phyloP scores from a whole-genome alignment of 768 basidiomycete species.

The Daedaleopsis nitida region DNA sequence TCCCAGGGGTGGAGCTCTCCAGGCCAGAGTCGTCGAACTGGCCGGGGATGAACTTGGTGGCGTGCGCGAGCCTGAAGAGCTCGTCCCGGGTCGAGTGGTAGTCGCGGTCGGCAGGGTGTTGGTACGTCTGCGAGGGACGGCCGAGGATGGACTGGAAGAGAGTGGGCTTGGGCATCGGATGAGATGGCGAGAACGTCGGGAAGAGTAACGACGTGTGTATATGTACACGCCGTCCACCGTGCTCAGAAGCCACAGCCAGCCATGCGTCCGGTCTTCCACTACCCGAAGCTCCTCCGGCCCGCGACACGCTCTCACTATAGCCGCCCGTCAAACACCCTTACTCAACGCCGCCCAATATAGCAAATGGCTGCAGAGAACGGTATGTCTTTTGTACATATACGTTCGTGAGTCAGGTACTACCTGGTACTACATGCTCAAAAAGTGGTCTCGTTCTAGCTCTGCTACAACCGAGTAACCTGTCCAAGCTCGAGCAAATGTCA shows the following conservation, averaged over 20 bases:
- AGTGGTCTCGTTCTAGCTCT: no score
- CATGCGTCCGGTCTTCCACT: neutral
- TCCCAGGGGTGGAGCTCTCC: constrained; percentile 22
- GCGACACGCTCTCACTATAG: neutral
- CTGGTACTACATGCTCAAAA: no score
- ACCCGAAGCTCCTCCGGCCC: constrained; percentile 1
- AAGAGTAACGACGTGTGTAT: neutral
- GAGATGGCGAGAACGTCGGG: neutral
- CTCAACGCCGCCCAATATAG: neutral
- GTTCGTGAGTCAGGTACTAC: no score
- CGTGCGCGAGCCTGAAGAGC: constrained; percentile 47
- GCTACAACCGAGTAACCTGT: no score
- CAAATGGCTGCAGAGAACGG: neutral
- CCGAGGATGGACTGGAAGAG: constrained; percentile 63
- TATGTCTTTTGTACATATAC: no score
- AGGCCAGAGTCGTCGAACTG: constrained; percentile 18
- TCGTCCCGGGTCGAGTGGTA: constrained; percentile 55
- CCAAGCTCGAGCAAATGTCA: no score
- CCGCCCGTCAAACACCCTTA: neutral
- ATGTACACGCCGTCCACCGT: neutral
- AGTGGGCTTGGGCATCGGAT: constrained; percentile 54
- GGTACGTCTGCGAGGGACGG: constrained; percentile 65
- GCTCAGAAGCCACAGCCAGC: neutral
- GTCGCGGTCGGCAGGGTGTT: constrained; percentile 43
- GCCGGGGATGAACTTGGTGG: constrained; percentile 18